phyloP scores from a whole-genome alignment of 2,329 filamentous ascomycete genomes.

The Ceratocystis lukuohia region DNA sequence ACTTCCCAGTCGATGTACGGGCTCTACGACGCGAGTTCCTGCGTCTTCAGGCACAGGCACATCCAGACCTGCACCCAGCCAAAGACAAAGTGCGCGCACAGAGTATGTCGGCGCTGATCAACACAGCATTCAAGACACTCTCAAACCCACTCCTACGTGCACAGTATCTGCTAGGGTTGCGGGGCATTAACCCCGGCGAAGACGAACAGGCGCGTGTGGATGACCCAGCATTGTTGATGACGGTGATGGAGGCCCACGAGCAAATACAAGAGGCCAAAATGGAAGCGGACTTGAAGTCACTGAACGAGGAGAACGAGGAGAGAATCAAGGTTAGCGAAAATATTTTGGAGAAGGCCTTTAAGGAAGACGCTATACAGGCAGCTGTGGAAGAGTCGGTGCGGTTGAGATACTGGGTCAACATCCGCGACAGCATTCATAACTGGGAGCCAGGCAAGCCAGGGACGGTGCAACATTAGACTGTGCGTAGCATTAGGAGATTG shows the following conservation, averaged over 20 bases:
- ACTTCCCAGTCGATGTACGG: conserved; percentile 59
- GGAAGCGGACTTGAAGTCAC: conserved; percentile 48
- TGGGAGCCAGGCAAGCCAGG: conserved; percentile 68
- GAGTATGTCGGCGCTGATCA: conserved; percentile 68
- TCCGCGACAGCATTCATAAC: conserved; percentile 62
- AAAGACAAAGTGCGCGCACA: conserved; percentile 49
- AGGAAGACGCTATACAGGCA: conserved; percentile 46
- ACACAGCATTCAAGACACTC: conserved; percentile 83
- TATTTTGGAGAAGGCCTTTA: conserved; percentile 51
- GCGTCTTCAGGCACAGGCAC: conserved; percentile 60
- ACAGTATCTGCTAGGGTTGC: conserved; percentile 70
- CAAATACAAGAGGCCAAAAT: conserved; percentile 54
- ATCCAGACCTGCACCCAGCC: conserved; percentile 55
- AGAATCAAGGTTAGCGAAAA: conserved; percentile 52
- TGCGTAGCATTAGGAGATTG: neutral
- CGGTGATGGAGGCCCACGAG: conserved; percentile 69
- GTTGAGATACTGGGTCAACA: conserved; percentile 82
- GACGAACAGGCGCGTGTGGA: conserved; percentile 64
- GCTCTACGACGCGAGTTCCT: conserved; percentile 75
- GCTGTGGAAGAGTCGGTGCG: conserved; percentile 62
- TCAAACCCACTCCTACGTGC: conserved; percentile 64
- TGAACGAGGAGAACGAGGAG: conserved; percentile 53
- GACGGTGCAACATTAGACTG: conserved; percentile 36
- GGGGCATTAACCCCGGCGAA: conserved; percentile 62
- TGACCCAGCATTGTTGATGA: conserved; percentile 56